These are phyloP conservation scores for Backusella luteola DNA, from an alignment of 192 early-diverging fungal species.

Conservation along the genomic window DNA sequence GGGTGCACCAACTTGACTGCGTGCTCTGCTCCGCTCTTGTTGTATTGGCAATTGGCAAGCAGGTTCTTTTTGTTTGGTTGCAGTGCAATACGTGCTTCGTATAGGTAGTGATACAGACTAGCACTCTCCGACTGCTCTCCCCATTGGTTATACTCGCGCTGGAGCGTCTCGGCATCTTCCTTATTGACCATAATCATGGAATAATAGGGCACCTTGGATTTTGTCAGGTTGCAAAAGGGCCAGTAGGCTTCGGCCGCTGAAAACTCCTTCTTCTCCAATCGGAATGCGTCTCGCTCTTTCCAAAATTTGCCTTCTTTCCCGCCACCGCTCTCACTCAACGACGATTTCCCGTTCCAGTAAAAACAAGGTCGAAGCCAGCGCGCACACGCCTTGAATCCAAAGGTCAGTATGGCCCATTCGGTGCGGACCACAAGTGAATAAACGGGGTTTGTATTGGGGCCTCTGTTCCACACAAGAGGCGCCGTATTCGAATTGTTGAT, in stretches of 20 bases:
- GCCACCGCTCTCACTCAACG: conserved; percentile 24
- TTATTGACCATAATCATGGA: conserved; percentile 57
- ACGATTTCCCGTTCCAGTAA: conserved; percentile 62
- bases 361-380: conserved; percentile 51
- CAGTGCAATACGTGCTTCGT: conserved; percentile 45
- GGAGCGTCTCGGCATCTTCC: conserved; percentile 42
- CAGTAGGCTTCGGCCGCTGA: conserved; percentile 56
- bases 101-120: conserved; percentile 45
- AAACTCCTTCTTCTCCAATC: conserved; percentile 54
- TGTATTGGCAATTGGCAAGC: conserved; percentile 50
- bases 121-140: conserved; percentile 26
- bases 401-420: conserved; percentile 44
- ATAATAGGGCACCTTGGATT: conserved; percentile 32
- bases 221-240: conserved; percentile 21
- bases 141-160: conserved; percentile 17
- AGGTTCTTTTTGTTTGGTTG: conserved; percentile 40
- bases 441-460: conserved; percentile 58
- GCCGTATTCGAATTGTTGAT: not conserved
- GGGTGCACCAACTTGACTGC: conserved; percentile 55
- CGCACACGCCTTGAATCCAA: conserved; percentile 36
- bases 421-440: conserved; percentile 57
- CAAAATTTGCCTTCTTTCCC: conserved; percentile 48
- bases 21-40: conserved; percentile 49
- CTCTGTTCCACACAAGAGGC: conserved; percentile 55
- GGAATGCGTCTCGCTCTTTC: conserved; percentile 38